Evolutionary conservation across 2,329 filamentous ascomycete species (phyloP).

Genomic region (Sordariomycetes sp.): DNA sequence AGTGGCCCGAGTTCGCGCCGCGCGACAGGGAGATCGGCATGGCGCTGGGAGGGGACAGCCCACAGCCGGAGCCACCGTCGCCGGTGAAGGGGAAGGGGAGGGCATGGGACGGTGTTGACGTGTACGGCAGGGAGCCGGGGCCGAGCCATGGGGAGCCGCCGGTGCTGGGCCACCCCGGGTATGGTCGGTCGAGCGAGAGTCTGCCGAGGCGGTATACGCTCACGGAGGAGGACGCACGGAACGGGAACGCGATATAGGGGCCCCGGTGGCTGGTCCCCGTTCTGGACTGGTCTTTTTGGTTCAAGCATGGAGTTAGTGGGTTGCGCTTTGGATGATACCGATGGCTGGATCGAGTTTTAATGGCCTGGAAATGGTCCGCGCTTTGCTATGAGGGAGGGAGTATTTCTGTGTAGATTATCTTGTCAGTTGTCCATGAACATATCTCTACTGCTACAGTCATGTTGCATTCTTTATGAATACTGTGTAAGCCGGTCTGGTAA

Average conservation of each 20-base stretch:
- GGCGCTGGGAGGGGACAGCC: conserved; percentile 10
- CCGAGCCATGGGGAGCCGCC: conserved; percentile 21
- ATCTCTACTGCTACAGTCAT: too few relatives aligned
- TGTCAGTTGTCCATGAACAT: too few relatives aligned
- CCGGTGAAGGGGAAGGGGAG: conserved; percentile 30
- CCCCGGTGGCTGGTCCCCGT: background rate
- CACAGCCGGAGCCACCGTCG: conserved; percentile 6
- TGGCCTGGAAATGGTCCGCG: background rate
- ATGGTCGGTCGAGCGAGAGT: conserved; percentile 23
- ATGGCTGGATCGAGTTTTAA: background rate
- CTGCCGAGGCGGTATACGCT: conserved; percentile 10
- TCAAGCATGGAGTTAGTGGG: background rate
- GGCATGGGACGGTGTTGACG: conserved; percentile 17
- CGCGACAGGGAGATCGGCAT: conserved; percentile 10
- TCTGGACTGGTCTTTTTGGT: background rate
- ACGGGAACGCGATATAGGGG: background rate
- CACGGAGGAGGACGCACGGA: conserved; percentile 4
- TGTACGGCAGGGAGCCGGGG: conserved; percentile 35
- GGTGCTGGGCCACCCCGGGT: conserved; percentile 33
- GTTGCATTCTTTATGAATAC: too few relatives aligned
- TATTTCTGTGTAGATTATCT: background rate
- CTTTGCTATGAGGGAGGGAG: background rate
- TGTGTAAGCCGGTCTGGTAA: too few relatives aligned
- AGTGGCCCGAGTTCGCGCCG: conserved; percentile 22
- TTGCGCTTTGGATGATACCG: background rate